A percentile compares a stretch with the other conserved stretches of the same genome.
These are phyloP conservation scores for Sarcodon aspratus DNA, from an alignment of 768 basidiomycete genomes.

Conservation along the genomic window DNA sequence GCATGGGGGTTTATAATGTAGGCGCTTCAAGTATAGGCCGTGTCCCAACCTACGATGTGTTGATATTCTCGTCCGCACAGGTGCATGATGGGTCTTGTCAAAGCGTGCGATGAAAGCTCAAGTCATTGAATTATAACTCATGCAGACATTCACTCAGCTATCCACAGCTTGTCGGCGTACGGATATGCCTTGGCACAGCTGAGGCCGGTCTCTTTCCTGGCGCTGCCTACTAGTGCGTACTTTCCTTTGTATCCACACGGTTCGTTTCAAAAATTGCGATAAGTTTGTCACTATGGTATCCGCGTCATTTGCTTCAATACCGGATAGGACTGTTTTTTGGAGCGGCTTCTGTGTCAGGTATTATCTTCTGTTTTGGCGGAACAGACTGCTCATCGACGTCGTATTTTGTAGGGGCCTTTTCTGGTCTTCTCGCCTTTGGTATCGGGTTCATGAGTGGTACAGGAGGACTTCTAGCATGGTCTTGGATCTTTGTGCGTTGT, in stretches of 20 bases:
- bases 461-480: slow-evolving; percentile 17
- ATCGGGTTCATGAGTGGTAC: slow-evolving; percentile 24
- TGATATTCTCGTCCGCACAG: slow-evolving; percentile 8
- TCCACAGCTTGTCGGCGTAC: slow-evolving; percentile 46
- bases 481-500: slow-evolving; percentile 20
- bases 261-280: neutral
- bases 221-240: slow-evolving; percentile 55
- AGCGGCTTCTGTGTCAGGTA: slow-evolving; percentile 15
- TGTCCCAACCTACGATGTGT: neutral
- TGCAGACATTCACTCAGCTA: slow-evolving; percentile 28
- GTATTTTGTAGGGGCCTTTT: slow-evolving; percentile 12
- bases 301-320: slow-evolving; percentile 17
- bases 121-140: neutral
- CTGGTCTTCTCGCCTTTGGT: slow-evolving; percentile 21
- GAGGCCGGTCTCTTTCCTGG: slow-evolving; percentile 70
- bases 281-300: slow-evolving; percentile 17
- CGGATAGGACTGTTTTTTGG: slow-evolving; percentile 17
- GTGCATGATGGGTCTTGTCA: slow-evolving; percentile 54
- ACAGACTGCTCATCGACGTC: neutral
- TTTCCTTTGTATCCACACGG: no score
- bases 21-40: neutral
- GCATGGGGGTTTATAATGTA: slow-evolving; percentile 49
- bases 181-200: slow-evolving; percentile 49
- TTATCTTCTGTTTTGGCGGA: neutral
- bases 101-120: slow-evolving; percentile 27